These are phyloP conservation scores for Paragyromitra xinjiangensis DNA, from an alignment of 495 filamentous ascomycete species.

Conservation along the genomic window DNA sequence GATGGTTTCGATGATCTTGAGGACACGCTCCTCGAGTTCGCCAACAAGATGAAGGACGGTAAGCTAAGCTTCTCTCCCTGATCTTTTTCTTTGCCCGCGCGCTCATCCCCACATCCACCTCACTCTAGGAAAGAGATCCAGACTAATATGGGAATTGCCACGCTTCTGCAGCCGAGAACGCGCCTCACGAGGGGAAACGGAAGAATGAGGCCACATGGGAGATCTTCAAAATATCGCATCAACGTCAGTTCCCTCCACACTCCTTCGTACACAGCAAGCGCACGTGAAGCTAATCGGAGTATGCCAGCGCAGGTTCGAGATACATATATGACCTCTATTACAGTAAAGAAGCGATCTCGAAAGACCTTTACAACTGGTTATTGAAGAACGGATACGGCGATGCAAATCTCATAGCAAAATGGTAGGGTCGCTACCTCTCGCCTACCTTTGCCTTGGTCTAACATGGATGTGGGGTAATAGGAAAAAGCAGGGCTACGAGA, in stretches of 20 bases:
- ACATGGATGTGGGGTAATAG: conserved; percentile 22
- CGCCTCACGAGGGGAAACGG: conserved; percentile 76
- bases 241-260: conserved; percentile 68
- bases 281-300: conserved; percentile 8
- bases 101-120: conserved; percentile 39
- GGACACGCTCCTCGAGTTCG: conserved; percentile 93
- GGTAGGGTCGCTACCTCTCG: conserved; percentile 60
- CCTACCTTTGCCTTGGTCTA: background rate
- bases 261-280: conserved; percentile 8
- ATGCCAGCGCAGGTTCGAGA: conserved; percentile 66
- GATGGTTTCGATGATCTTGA: conserved; percentile 97
- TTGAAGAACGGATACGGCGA: conserved; percentile 97
- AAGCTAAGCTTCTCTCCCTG: conserved; percentile 71
- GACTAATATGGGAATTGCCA: conserved; percentile 37
- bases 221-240: conserved; percentile 96
- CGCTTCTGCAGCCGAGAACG: conserved; percentile 56
- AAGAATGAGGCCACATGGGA: conserved; percentile 88
- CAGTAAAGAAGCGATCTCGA: conserved; percentile 92
- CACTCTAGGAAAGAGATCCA: conserved; percentile 13
- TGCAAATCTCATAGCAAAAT: conserved; percentile 94
- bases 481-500: conserved; percentile 99
- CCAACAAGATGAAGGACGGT: conserved; percentile 99
- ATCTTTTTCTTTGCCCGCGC: conserved; percentile 7
- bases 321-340: conserved; percentile 99
- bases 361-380: conserved; percentile 91